Evolutionary conservation across 2,329 filamentous ascomycete genomes (phyloP).

Genomic region (Beauveria scarabaeidicola): DNA sequence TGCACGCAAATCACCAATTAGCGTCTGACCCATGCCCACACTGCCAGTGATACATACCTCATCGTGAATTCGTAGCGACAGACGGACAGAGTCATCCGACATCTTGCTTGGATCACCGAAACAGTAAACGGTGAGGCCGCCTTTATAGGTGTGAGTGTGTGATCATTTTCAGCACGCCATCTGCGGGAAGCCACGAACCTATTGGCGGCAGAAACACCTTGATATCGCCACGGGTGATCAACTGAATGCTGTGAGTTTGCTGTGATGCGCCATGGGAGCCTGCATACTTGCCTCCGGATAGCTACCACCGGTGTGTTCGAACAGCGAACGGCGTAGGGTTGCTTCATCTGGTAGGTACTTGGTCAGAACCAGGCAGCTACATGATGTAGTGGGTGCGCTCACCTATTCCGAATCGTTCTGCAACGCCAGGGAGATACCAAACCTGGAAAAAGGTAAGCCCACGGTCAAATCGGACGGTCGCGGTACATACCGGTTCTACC

Average conservation of each 20-base stretch:
- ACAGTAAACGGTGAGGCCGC: slow-evolving; percentile 90
- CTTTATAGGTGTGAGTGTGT: slow-evolving; percentile 25
- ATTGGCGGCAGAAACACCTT: slow-evolving; percentile 95
- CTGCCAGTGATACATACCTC: slow-evolving; percentile 34
- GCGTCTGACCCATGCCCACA: not conserved
- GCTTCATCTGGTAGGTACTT: slow-evolving; percentile 59
- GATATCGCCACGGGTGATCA: slow-evolving; percentile 90
- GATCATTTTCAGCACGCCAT: not conserved
- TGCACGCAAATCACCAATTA: slow-evolving; percentile 18
- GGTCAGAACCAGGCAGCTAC: not conserved
- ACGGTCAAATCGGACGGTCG: not conserved
- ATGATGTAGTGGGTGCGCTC: slow-evolving; percentile 17
- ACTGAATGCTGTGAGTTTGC: slow-evolving; percentile 28
- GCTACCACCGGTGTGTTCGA: slow-evolving; percentile 91
- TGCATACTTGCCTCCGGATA: slow-evolving; percentile 63
- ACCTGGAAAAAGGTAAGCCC: slow-evolving; percentile 30
- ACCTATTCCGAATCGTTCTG: slow-evolving; percentile 87
- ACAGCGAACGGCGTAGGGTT: slow-evolving; percentile 74
- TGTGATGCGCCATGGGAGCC: not conserved
- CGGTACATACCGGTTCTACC: slow-evolving; percentile 78
- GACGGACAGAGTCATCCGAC: slow-evolving; percentile 70
- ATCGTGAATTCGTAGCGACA: slow-evolving; percentile 75
- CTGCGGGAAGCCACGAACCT: slow-evolving; percentile 35
- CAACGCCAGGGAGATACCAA: slow-evolving; percentile 80
- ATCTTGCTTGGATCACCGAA: slow-evolving; percentile 94